Percentiles rank a stretch among this genome's conserved stretches.
Conservation (phyloP, 1,139 yeast species). For the Diutina neorugosa region DNA sequence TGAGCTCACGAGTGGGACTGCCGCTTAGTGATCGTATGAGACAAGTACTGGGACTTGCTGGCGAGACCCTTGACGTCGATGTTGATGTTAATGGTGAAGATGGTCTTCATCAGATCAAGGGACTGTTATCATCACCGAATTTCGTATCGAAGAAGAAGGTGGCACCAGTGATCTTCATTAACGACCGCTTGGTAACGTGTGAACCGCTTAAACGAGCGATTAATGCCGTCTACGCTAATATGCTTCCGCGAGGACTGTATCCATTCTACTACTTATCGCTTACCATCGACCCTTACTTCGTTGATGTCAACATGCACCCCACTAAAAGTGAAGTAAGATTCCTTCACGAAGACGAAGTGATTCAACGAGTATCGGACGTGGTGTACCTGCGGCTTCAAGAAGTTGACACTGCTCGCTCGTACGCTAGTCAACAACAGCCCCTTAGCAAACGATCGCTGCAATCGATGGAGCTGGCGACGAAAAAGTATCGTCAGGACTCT, state of each 20-base stretch:
- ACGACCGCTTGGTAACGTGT: slow-evolving; percentile 70
- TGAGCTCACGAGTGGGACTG: slow-evolving; percentile 38
- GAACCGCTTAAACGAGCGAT: slow-evolving; percentile 71
- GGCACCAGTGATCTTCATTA: slow-evolving; percentile 71
- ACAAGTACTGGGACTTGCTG: slow-evolving; percentile 65
- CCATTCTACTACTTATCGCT: slow-evolving; percentile 72
- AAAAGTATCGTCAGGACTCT: slow-evolving; percentile 41
- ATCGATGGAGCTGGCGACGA: slow-evolving; percentile 8
- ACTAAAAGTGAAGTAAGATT: slow-evolving; percentile 89
- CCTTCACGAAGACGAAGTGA: slow-evolving; percentile 75
- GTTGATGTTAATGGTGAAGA: slow-evolving; percentile 10
- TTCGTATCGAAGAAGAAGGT: slow-evolving; percentile 55
- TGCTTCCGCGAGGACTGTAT: slow-evolving; percentile 68
- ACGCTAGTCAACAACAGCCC: slow-evolving; percentile 10
- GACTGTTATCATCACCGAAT: slow-evolving; percentile 63
- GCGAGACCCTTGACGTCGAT: slow-evolving; percentile 43
- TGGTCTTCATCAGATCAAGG: slow-evolving; percentile 29
- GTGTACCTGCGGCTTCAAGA: slow-evolving; percentile 40
- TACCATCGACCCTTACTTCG: slow-evolving; percentile 48
- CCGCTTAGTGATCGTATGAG: slow-evolving; percentile 57
- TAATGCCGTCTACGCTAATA: slow-evolving; percentile 47
- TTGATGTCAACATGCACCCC: slow-evolving; percentile 94
- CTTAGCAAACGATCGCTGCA: slow-evolving; percentile 3
- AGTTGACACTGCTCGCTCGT: slow-evolving; percentile 62
- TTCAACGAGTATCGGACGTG: slow-evolving; percentile 41